Conservation (phyloP, 2,329 filamentous ascomycete genomes). For the Pestalotiopsis sp. region DNA sequence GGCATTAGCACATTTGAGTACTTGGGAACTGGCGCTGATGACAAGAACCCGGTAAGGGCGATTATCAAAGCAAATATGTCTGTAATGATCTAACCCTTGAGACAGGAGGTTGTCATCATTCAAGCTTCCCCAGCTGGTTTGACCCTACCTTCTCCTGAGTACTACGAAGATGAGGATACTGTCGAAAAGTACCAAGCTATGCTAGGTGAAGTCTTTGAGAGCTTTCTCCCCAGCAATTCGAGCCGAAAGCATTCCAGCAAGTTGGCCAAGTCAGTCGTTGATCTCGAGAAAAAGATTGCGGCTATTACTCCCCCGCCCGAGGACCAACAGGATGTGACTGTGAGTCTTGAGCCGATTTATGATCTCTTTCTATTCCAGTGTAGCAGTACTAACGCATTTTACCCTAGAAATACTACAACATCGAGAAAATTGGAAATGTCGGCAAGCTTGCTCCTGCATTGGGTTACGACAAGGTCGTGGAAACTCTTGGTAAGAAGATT, state of each 20-base stretch:
- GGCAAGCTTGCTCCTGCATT: slow-evolving; percentile 59
- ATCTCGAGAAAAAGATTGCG: slow-evolving; percentile 65
- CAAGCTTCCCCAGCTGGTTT: slow-evolving; percentile 48
- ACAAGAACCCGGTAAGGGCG: slow-evolving; percentile 40
- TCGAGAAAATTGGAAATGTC: slow-evolving; percentile 59
- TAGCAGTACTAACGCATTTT: slow-evolving; percentile 13
- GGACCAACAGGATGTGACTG: slow-evolving; percentile 63
- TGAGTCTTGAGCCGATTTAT: slow-evolving; percentile 24
- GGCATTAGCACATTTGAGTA: slow-evolving; percentile 43
- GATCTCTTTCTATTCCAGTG: not conserved
- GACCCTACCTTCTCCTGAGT: slow-evolving; percentile 65
- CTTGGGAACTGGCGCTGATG: slow-evolving; percentile 43
- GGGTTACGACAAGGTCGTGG: slow-evolving; percentile 54
- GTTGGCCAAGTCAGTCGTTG: slow-evolving; percentile 47
- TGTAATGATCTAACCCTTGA: slow-evolving; percentile 16
- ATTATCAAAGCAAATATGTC: not conserved
- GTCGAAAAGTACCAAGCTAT: slow-evolving; percentile 53
- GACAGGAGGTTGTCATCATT: slow-evolving; percentile 35
- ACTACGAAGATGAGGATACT: slow-evolving; percentile 59
- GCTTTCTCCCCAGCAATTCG: slow-evolving; percentile 29
- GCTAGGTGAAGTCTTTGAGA: slow-evolving; percentile 41
- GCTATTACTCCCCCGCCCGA: slow-evolving; percentile 59
- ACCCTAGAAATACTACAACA: slow-evolving; percentile 66
- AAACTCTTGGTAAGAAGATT: slow-evolving; percentile 36
- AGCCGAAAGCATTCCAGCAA: slow-evolving; percentile 26